Evolutionary conservation across 2,329 filamentous ascomycete genomes (phyloP).

Genomic region (Colletotrichum destructivum): DNA sequence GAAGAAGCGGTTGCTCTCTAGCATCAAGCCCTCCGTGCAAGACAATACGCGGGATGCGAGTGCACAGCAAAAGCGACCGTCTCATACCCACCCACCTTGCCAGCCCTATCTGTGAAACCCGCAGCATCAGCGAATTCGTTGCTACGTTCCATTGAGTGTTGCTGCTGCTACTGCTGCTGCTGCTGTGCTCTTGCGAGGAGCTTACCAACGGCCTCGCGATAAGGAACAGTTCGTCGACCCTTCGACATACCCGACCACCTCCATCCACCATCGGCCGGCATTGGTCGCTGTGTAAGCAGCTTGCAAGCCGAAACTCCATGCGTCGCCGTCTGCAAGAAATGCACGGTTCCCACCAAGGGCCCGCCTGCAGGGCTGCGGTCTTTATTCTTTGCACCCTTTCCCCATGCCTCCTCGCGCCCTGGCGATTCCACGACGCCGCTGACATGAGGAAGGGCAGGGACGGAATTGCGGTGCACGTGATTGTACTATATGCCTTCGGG

Average conservation of each 20-base stretch:
- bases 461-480: slow-evolving; percentile 12
- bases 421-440: slow-evolving; percentile 25
- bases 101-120: slow-evolving; percentile 37
- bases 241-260: not conserved
- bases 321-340: not conserved
- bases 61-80: slow-evolving; percentile 6
- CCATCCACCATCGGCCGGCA: not conserved
- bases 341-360: slow-evolving; percentile 5
- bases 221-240: slow-evolving; percentile 1
- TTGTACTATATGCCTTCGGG: not conserved
- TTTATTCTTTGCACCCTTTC: not conserved
- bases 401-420: not conserved
- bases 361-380: slow-evolving; percentile 35
- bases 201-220: slow-evolving; percentile 26
- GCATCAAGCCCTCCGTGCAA: no score
- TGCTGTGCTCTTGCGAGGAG: not conserved
- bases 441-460: not conserved
- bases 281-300: slow-evolving; percentile 11
- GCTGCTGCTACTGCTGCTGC: not conserved
- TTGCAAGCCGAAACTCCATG: not conserved
- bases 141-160: slow-evolving; percentile 35
- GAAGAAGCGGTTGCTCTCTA: not conserved
- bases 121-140: slow-evolving; percentile 26
- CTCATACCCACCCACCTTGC: not conserved
- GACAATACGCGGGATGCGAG: not conserved